These are phyloP conservation scores for Ceratocystis variospora DNA, from an alignment of 2,329 filamentous ascomycete species.

Conservation along the genomic window DNA sequence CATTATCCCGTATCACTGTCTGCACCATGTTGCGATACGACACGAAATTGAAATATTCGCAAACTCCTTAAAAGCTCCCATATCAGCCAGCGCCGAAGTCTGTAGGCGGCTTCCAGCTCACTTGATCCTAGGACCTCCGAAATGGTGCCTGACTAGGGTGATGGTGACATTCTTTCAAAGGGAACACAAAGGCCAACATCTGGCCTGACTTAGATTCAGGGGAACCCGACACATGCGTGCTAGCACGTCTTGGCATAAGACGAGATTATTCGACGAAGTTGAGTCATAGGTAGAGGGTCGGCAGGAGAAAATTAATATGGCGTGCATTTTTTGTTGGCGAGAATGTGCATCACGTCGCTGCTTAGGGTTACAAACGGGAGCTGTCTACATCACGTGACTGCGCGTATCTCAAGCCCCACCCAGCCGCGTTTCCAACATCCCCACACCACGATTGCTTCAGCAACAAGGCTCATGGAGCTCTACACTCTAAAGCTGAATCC, in stretches of 20 bases:
- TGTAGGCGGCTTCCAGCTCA: too few species aligned
- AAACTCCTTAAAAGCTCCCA: neutral
- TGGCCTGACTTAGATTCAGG: neutral
- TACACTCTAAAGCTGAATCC: neutral
- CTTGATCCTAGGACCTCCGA: neutral
- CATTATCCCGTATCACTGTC: too few species aligned
- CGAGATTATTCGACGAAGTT: neutral
- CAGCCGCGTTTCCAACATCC: conserved; percentile 2
- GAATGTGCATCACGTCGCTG: neutral
- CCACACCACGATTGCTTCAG: neutral
- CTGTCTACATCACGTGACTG: neutral
- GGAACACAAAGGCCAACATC: neutral
- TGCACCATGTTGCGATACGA: neutral
- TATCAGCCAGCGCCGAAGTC: neutral
- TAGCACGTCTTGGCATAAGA: neutral
- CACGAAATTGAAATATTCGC: neutral
- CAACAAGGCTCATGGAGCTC: neutral
- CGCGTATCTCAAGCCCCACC: neutral
- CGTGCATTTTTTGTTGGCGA: neutral
- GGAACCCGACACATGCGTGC: neutral
- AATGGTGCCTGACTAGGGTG: neutral
- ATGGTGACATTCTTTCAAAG: neutral
- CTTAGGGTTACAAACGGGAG: neutral
- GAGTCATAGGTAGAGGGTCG: neutral
- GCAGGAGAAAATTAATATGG: too few species aligned